A percentile compares a stretch with the other conserved stretches of the same genome.
Evolutionary conservation across 768 basidiomycete genomes (phyloP).

Genomic region (Leccinellum rugosiceps): DNA sequence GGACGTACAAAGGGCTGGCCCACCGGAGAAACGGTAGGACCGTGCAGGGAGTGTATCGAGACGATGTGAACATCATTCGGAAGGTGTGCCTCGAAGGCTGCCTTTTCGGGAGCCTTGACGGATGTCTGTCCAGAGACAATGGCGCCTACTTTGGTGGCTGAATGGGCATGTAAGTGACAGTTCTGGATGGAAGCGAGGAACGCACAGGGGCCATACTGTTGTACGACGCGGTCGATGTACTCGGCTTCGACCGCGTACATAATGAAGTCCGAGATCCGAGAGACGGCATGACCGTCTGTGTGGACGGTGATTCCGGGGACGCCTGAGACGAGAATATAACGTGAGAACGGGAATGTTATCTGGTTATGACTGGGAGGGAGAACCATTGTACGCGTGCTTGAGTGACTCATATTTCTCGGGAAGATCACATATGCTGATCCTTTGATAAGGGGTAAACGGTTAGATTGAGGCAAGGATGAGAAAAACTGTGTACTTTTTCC

Average conservation of each 20-base stretch:
- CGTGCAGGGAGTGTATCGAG: constrained; percentile 93
- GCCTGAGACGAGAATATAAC: constrained; percentile 31
- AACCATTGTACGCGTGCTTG: constrained; percentile 59
- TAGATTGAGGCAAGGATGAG: neutral
- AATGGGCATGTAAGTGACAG: constrained; percentile 1
- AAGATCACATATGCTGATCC: constrained; percentile 87
- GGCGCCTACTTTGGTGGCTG: constrained; percentile 90
- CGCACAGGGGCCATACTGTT: constrained; percentile 89
- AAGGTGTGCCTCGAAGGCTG: constrained; percentile 84
- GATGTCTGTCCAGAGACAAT: constrained; percentile 96
- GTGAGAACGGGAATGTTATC: constrained; percentile 11
- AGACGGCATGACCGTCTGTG: constrained; percentile 81
- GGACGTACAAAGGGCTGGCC: constrained; percentile 83
- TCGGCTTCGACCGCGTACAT: constrained; percentile 96
- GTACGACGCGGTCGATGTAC: constrained; percentile 78
- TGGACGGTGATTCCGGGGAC: constrained; percentile 64
- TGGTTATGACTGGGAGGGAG: neutral
- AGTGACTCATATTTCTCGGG: constrained; percentile 71
- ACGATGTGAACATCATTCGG: constrained; percentile 86
- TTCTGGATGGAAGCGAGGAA: neutral
- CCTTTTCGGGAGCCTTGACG: constrained; percentile 91
- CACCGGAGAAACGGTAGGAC: constrained; percentile 80
- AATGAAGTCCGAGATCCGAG: constrained; percentile 88
- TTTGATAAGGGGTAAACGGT: constrained; percentile 26
- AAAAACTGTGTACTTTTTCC: constrained; percentile 60